Conservation (phyloP, 345 rosid species). For the Salix brachista region DNA sequence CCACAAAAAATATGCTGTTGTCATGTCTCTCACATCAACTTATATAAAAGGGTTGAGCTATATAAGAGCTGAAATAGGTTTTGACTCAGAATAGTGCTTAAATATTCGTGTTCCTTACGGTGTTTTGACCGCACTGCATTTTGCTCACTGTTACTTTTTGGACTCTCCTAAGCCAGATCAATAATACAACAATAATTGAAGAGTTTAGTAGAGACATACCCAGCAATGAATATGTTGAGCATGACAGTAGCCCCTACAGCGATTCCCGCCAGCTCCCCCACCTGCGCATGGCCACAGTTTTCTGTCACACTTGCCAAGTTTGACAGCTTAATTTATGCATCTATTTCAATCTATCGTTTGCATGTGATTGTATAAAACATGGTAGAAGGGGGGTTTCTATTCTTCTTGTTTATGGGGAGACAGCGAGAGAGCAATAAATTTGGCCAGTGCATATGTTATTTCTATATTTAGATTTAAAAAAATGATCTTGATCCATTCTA, state of each 20-base stretch:
- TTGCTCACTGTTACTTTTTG: neutral
- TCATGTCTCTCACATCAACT: neutral
- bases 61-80: neutral
- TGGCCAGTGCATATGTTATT: neutral
- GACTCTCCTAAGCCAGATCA: neutral
- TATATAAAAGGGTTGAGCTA: neutral
- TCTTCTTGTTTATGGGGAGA: neutral
- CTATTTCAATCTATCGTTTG: neutral
- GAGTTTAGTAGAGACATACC: slow-evolving; percentile 33
- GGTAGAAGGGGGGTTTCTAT: neutral
- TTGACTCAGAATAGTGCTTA: neutral
- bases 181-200: neutral
- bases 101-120: neutral
- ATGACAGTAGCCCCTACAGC: slow-evolving; percentile 93
- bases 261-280: slow-evolving; percentile 84
- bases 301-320: neutral
- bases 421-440: neutral
- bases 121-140: neutral
- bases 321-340: neutral
- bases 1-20: neutral
- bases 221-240: slow-evolving; percentile 87
- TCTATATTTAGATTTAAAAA: neutral
- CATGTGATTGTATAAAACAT: neutral
- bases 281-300: slow-evolving; percentile 37
- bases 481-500: neutral